phyloP scores from a whole-genome alignment of 2,329 filamentous ascomycete species.

The Alternaria consortialis region DNA sequence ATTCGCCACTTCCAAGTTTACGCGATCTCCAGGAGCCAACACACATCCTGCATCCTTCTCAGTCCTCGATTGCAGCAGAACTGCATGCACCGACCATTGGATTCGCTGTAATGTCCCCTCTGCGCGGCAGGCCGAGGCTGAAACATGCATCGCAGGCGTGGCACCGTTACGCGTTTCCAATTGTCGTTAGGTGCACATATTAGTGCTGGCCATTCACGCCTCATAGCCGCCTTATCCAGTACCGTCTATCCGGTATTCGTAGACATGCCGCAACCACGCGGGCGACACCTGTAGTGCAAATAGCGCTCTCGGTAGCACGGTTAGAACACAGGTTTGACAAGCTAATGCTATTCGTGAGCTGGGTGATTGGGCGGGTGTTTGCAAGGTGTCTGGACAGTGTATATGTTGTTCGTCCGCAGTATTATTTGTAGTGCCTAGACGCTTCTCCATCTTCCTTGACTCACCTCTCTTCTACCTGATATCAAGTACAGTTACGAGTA shows the following conservation, averaged over 20 bases:
- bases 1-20: slow-evolving; percentile 12
- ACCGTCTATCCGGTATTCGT: slow-evolving; percentile 5
- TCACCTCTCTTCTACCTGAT: background rate
- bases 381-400: background rate
- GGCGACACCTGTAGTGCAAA: background rate
- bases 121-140: background rate
- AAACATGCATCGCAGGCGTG: background rate
- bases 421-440: background rate
- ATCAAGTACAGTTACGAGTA: background rate
- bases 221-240: background rate
- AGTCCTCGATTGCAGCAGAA: background rate
- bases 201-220: slow-evolving; percentile 14
- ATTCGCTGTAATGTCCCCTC: slow-evolving; percentile 1
- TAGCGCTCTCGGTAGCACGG: background rate
- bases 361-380: slow-evolving; percentile 10
- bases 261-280: slow-evolving; percentile 8
- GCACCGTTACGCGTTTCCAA: slow-evolving; percentile 4
- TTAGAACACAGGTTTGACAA: background rate
- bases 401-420: background rate
- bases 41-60: background rate
- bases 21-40: background rate
- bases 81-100: background rate
- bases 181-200: slow-evolving; percentile 2
- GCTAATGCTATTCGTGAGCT: background rate
- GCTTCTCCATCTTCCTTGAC: background rate